These are phyloP conservation scores for Hydnomerulius pinastri DNA, from an alignment of 768 basidiomycete species.

Conservation along the genomic window DNA sequence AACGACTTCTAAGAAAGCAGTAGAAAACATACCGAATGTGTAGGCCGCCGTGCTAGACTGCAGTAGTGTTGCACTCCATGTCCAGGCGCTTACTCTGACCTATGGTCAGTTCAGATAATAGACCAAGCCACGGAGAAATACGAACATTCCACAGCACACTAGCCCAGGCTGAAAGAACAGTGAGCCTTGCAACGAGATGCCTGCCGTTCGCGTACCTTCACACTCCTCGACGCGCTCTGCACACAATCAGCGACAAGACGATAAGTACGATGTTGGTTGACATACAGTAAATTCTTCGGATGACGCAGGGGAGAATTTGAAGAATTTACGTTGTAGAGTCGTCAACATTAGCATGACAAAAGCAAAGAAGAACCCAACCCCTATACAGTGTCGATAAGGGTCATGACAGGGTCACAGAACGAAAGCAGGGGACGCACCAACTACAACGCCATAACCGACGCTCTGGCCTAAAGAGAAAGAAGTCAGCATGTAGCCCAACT, in stretches of 20 bases:
- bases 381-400: constrained; percentile 20
- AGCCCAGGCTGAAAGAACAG: constrained; percentile 42
- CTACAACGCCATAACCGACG: constrained; percentile 52
- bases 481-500: background rate
- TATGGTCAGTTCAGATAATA: background rate
- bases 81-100: constrained; percentile 52
- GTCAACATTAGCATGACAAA: constrained; percentile 48
- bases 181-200: background rate
- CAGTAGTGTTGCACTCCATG: constrained; percentile 58
- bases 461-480: constrained; percentile 37
- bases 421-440: constrained; percentile 33
- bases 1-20: background rate
- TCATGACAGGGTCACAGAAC: background rate
- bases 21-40: constrained; percentile 36
- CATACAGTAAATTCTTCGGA: constrained; percentile 53
- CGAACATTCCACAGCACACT: constrained; percentile 51
- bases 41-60: constrained; percentile 55
- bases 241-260: background rate
- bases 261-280: background rate
- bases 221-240: constrained; percentile 47
- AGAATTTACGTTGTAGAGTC: constrained; percentile 47
- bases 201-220: constrained; percentile 35
- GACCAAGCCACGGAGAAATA: background rate
- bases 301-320: constrained; percentile 44
- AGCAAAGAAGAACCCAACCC: constrained; percentile 54